Evolutionary conservation across 2,329 filamentous ascomycete species (phyloP), one percentile per base, ranked within the genome.

Genomic region (Ceratocystis variospora): DNA sequence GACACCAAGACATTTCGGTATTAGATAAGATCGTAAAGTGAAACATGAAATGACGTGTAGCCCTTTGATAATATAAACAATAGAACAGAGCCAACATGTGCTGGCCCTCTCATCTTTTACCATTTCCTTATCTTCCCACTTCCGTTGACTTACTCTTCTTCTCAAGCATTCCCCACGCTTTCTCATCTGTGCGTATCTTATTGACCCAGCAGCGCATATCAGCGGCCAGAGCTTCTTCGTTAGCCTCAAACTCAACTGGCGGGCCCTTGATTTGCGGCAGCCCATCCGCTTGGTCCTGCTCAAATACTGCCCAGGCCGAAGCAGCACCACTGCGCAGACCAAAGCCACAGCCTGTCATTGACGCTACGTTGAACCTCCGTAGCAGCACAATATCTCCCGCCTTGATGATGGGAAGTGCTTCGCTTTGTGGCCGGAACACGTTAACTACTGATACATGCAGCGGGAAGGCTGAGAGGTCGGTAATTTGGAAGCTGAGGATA

Each of bases 231-330:
- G 31, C 31, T 62, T 74, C 75, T 73, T 86, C 84, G 33, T 73
- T 75, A 15, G 77, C 75, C 33, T 76, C 76, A 68, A 81, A 77
- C 73, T 87, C 84, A 22, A 87, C 78, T 0, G 83, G 83, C 64
- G 83, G 81, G 0, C 83, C 84, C 68, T 79, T 80, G 64, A 86
- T 80, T 74, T 86, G 80, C 53, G 80, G 75, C 55, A 79, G 73
- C 10, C 72, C 71, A 59, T 75, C 73, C 2, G 73, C 73, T 41
- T 70, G 70, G 44, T 75, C 73, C 48, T 74, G 73, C 70, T 84
- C 81, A 69, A 83, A 86, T 2, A 87, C 82, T 1, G 82, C 84
- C 81, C 85, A 87, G 65, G 81, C 80, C 17, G 82, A 85, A 44
- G 75, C 76, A 57, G 81, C 80, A n/a, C 76, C 78, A n/a, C 78